Conservation (phyloP, 305 asterid genomes). For the Solanum hybrid region DNA sequence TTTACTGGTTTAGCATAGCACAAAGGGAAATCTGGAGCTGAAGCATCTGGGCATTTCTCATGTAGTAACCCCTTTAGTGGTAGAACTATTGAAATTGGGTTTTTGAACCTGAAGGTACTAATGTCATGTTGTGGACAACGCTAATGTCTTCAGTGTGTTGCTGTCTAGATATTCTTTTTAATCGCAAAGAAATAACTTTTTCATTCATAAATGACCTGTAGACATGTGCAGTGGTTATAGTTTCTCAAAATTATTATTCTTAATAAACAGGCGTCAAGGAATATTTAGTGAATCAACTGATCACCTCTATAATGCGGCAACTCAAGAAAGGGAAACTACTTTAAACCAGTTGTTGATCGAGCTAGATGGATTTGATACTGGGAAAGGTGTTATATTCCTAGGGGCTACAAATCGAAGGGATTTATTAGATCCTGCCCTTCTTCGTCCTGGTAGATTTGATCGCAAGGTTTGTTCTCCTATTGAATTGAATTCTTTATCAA, state of each 20-base stretch:
- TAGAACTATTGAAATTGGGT: background rate
- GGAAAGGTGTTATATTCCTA: slow-evolving; percentile 94
- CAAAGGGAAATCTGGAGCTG: background rate
- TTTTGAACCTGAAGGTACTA: background rate
- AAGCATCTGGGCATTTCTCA: background rate
- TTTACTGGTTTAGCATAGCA: background rate
- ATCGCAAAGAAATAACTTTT: background rate
- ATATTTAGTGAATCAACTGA: slow-evolving; percentile 45
- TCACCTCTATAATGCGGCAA: slow-evolving; percentile 59
- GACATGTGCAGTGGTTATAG: background rate
- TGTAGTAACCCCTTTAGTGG: background rate
- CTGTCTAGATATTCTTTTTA: background rate
- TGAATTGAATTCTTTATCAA: background rate
- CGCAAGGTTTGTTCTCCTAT: slow-evolving; percentile 58
- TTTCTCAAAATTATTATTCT: slow-evolving; percentile 1
- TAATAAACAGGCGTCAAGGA: slow-evolving; percentile 77
- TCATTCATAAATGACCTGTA: background rate
- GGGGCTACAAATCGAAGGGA: slow-evolving; percentile 97
- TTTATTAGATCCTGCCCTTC: slow-evolving; percentile 96
- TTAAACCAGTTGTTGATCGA: slow-evolving; percentile 93
- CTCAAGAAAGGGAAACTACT: slow-evolving; percentile 97
- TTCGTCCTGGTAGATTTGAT: slow-evolving; percentile 99
- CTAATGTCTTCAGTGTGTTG: background rate
- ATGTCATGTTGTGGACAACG: background rate
- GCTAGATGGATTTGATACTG: slow-evolving; percentile 95